Base-by-base conservation (phyloP, 805 yeast genomes). In the Candida tallmaniae region DNA sequence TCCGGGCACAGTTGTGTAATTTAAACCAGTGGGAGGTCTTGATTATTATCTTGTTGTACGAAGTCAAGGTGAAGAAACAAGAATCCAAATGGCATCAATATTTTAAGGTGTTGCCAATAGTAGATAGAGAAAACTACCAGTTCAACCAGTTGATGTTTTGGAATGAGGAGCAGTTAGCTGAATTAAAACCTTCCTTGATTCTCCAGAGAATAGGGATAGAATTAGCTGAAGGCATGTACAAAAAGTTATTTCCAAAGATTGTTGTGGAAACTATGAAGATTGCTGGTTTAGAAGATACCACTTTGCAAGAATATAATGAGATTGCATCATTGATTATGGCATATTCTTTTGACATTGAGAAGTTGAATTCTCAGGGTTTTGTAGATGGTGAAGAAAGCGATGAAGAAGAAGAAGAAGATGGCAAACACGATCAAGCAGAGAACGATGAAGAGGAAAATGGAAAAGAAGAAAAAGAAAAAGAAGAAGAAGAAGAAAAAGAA, bases 311-410 rank as follows among this genome's bases (percentile, higher is more conserved):
- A 8, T 93, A 83, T 54, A 80, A 80, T 45, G 62, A 70, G 23
- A 76, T 83, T 39, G 97, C 95, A 0, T 78, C 87, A 26, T 60
- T 84, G 11, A 84, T 93, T 30, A 76, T 88, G 86, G 74, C 96
- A 1, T 90, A 90, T 50, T 84, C 95, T 0, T 90, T 93, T 58
- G 98, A 93, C 54, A 83, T 86, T 10, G 83, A 75, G 42, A 48
- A 68, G 52, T 15, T 65, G 53, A 23, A 57, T 9, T 16, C 21
- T n/a, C 18, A 23, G 12, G 47, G 47, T 6, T 24, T 18, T 32
- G 47, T 43, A 13, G 37, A 37, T 19, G 52, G 52, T 2, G 57
- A 52, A 5, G 55, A 46, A 2, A 52, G 46, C 0, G 56, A 44
- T 1, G 55, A 52, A 6, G 57, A 47, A 1, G 55, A 48, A 6